phyloP scores from a whole-genome alignment of 2,329 filamentous ascomycete species.

The Rutstroemia sp. region DNA sequence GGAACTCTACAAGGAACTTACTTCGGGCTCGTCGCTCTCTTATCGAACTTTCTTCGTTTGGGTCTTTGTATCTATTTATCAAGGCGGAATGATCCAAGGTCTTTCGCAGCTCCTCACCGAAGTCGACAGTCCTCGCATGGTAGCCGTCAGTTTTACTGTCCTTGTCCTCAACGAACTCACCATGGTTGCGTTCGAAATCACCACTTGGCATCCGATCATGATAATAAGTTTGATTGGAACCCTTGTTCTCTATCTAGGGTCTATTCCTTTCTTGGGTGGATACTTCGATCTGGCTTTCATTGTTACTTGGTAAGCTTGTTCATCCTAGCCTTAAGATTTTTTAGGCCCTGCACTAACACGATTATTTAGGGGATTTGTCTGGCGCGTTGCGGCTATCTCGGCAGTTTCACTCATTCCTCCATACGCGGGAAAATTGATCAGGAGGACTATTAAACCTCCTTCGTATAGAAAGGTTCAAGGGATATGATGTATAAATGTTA shows the following conservation, averaged over 20 bases:
- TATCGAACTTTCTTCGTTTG: conserved; percentile 96
- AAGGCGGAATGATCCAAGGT: conserved; percentile 93
- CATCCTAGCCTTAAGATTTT: not conserved
- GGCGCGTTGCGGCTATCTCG: conserved; percentile 75
- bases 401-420: conserved; percentile 79
- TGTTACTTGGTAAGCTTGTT: conserved; percentile 50
- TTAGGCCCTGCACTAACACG: not conserved
- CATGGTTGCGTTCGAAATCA: conserved; percentile 96
- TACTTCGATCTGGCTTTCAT: conserved; percentile 86
- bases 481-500: conserved; percentile 30
- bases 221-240: conserved; percentile 78
- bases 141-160: conserved; percentile 85
- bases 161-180: conserved; percentile 89
- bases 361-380: conserved; percentile 68
- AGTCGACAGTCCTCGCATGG: conserved; percentile 67
- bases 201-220: conserved; percentile 95
- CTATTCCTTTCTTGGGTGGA: conserved; percentile 76
- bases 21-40: conserved; percentile 73
- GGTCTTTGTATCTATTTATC: conserved; percentile 92
- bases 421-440: conserved; percentile 78
- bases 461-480: conserved; percentile 90
- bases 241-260: conserved; percentile 69
- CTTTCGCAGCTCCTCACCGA: conserved; percentile 81
- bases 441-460: conserved; percentile 79
- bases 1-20: conserved; percentile 96